Percentiles rank a stretch among this genome's conserved stretches.
Conservation (phyloP, 192 early-diverging fungal species). For the Rhizophagus clarus region DNA sequence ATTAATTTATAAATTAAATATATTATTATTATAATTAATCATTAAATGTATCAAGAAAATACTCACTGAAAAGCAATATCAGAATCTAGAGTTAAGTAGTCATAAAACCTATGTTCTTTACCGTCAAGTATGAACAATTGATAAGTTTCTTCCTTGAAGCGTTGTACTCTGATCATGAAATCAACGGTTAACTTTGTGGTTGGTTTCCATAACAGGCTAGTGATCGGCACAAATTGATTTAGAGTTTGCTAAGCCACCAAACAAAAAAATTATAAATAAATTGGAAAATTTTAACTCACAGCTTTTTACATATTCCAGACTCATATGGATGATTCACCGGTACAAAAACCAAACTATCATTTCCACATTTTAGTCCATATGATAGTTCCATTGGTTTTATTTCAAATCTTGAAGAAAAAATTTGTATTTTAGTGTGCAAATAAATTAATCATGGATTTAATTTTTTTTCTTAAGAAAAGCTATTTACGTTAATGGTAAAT, state of each 20-base stretch:
- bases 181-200: slow-evolving; percentile 45
- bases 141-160: slow-evolving; percentile 43
- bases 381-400: slow-evolving; percentile 56
- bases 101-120: slow-evolving; percentile 41
- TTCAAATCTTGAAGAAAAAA: slow-evolving; percentile 47
- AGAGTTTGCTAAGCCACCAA: not conserved
- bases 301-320: slow-evolving; percentile 44
- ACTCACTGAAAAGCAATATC: slow-evolving; percentile 38
- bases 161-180: slow-evolving; percentile 48
- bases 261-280: slow-evolving; percentile 6
- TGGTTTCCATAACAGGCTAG: slow-evolving; percentile 65
- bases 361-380: slow-evolving; percentile 60
- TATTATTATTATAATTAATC: not conserved
- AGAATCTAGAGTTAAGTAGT: slow-evolving; percentile 46
- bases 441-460: not conserved
- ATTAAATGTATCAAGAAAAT: not conserved
- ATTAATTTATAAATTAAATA: not conserved
- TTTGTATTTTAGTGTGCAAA: not conserved
- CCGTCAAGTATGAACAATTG: slow-evolving; percentile 38
- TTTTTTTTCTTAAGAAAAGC: not conserved
- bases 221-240: not conserved
- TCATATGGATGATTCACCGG: slow-evolving; percentile 57
- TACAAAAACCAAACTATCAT: slow-evolving; percentile 71
- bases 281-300: slow-evolving; percentile 43
- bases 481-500: slow-evolving; percentile 59